Conservation (phyloP, 2,329 filamentous ascomycete genomes). For the Huntiella omanensis region DNA sequence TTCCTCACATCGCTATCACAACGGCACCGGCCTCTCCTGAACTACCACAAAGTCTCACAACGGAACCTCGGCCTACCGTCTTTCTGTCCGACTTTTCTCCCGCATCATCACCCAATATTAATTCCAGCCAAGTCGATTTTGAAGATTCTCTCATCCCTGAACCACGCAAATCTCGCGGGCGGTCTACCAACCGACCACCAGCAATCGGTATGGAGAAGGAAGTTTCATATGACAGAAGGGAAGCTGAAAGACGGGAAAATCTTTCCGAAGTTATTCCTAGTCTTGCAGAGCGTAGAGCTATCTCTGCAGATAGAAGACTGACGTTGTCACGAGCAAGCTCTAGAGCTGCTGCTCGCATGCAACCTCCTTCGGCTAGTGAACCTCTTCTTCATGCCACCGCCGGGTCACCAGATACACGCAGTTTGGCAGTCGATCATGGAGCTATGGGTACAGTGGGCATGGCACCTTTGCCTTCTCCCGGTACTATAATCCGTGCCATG, state of each 20-base stretch:
- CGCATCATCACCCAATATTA: neutral
- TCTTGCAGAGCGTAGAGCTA: conserved; percentile 48
- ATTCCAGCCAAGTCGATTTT: neutral
- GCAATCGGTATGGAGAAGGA: conserved; percentile 47
- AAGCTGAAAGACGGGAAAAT: conserved; percentile 60
- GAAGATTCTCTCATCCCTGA: neutral
- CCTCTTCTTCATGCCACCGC: conserved; percentile 21
- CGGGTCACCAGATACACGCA: neutral
- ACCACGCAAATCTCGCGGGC: neutral
- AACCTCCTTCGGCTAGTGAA: conserved; percentile 27
- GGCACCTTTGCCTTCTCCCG: neutral
- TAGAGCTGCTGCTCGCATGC: conserved; percentile 7
- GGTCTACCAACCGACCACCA: neutral
- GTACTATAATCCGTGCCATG: neutral
- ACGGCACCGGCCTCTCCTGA: neutral
- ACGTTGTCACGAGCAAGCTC: conserved; percentile 20
- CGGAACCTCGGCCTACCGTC: neutral
- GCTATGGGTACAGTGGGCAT: neutral
- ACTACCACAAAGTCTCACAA: neutral
- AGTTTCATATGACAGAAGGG: conserved; percentile 64
- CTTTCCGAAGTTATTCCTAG: conserved; percentile 47
- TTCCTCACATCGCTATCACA: conserved; percentile 1
- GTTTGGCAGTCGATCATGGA: neutral
- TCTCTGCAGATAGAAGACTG: conserved; percentile 40
- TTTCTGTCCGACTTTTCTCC: conserved; percentile 2